These are phyloP conservation scores for Ogataea sp. DNA, from an alignment of 805 yeast genomes.

Conservation along the genomic window DNA sequence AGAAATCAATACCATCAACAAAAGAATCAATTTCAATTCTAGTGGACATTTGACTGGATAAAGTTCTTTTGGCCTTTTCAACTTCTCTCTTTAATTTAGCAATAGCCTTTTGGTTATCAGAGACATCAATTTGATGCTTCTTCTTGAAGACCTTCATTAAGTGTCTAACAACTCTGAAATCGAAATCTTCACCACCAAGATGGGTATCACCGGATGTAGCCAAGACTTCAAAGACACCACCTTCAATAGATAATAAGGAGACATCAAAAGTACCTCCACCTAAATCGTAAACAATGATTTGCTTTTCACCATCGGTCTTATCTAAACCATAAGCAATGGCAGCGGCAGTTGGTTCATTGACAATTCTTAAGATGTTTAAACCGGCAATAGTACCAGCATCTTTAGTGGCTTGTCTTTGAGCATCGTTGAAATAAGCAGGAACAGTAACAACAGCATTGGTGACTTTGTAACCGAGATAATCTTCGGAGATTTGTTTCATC, in stretches of 20 bases:
- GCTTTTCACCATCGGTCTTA: slow-evolving; percentile 73
- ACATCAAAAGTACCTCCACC: slow-evolving; percentile 99
- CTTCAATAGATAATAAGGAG: slow-evolving; percentile 77
- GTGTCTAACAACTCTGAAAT: slow-evolving; percentile 80
- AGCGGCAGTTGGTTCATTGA: slow-evolving; percentile 95
- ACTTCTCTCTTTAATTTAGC: slow-evolving; percentile 95
- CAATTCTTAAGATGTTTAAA: slow-evolving; percentile 78
- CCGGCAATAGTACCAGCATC: slow-evolving; percentile 93
- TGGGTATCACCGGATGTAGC: slow-evolving; percentile 97
- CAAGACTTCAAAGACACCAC: slow-evolving; percentile 87
- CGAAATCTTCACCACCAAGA: slow-evolving; percentile 97
- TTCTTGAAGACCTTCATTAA: slow-evolving; percentile 84
- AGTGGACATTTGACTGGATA: slow-evolving; percentile 91
- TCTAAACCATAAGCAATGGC: slow-evolving; percentile 96
- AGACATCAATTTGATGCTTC: slow-evolving; percentile 81
- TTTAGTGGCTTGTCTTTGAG: slow-evolving; percentile 91
- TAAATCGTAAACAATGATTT: slow-evolving; percentile 85
- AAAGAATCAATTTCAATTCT: slow-evolving; percentile 95
- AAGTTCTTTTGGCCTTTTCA: slow-evolving; percentile 95
- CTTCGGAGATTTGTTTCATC: slow-evolving; percentile 92
- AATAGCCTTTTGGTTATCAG: slow-evolving; percentile 75
- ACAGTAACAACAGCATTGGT: slow-evolving; percentile 90
- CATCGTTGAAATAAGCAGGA: slow-evolving; percentile 90
- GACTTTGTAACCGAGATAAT: slow-evolving; percentile 74
- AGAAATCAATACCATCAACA: slow-evolving; percentile 90